Conservation (phyloP, 371 early-diverging fungal species). For the Lichtheimia ramosa region DNA sequence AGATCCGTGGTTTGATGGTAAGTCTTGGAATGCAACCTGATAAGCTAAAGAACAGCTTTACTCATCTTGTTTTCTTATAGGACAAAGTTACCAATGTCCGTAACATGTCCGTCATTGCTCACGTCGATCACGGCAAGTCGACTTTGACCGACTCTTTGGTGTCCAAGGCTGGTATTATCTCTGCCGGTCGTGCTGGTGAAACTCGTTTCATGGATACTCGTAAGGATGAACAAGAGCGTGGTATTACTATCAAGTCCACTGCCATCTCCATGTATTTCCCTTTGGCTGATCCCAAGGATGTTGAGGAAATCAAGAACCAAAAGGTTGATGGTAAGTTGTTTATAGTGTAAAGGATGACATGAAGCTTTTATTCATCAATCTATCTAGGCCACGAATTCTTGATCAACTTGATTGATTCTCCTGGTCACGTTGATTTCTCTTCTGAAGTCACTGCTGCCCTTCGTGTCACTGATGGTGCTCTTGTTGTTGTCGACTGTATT, state of each 20-base stretch:
- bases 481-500: conserved; percentile 98
- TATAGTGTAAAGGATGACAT: too few relatives aligned
- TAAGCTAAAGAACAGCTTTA: conserved; percentile 2
- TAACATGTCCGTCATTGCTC: conserved; percentile 99
- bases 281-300: conserved; percentile 75
- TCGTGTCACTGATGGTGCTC: conserved; percentile 99
- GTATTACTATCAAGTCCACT: conserved; percentile 99
- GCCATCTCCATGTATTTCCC: conserved; percentile 99
- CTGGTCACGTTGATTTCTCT: conserved; percentile 99
- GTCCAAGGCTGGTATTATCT: conserved; percentile 98
- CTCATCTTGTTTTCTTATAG: conserved; percentile 8
- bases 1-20: conserved; percentile 53
- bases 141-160: conserved; percentile 97
- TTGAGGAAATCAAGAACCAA: conserved; percentile 81
- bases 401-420: conserved; percentile 99
- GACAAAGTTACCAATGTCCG: conserved; percentile 81
- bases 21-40: conserved; percentile 2
- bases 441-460: conserved; percentile 99
- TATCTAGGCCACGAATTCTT: conserved; percentile 71
- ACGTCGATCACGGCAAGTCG: conserved; percentile 96
- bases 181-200: conserved; percentile 92
- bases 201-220: conserved; percentile 98
- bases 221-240: conserved; percentile 98
- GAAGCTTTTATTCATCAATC: background rate
- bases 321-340: conserved; percentile 71